phyloP scores from a whole-genome alignment of 495 filamentous ascomycete species.

The Xylaria sp. region DNA sequence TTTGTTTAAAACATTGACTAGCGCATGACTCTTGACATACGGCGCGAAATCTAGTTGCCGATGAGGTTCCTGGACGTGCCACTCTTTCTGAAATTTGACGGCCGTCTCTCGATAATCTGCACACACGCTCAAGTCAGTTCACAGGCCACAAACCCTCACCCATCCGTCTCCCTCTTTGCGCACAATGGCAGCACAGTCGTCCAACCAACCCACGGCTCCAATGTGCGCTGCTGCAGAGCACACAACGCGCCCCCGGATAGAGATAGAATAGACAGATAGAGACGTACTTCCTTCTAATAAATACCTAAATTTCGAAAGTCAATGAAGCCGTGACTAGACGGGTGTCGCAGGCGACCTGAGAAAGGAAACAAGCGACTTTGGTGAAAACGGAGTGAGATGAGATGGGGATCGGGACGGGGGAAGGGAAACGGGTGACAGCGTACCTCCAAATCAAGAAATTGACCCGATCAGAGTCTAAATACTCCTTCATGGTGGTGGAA shows the following conservation, averaged over 20 bases:
- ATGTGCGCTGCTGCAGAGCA: not conserved
- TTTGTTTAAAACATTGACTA: constrained; percentile 78
- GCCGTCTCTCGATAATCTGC: constrained; percentile 75
- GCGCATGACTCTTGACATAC: constrained; percentile 75
- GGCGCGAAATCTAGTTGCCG: constrained; percentile 74
- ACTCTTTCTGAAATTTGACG: constrained; percentile 81
- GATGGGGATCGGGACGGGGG: constrained; percentile 35
- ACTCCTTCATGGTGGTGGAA: constrained; percentile 60
- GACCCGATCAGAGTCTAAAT: constrained; percentile 88
- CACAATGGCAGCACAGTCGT: constrained; percentile 26
- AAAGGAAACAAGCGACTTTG: constrained; percentile 13
- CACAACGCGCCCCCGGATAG: constrained; percentile 22
- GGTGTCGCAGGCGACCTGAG: constrained; percentile 23
- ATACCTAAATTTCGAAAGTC: constrained; percentile 66
- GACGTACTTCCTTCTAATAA: constrained; percentile 87
- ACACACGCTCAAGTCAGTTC: constrained; percentile 43
- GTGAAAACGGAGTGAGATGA: constrained; percentile 45
- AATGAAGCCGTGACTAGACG: constrained; percentile 39
- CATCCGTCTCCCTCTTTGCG: constrained; percentile 4
- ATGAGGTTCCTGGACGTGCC: constrained; percentile 74
- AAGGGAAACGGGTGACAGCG: constrained; percentile 47
- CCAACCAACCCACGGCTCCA: constrained; percentile 26
- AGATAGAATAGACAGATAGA: constrained; percentile 28
- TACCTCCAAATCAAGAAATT: constrained; percentile 99
- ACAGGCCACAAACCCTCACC: constrained; percentile 32